Conservation (phyloP, 108 stramenopile species). For the Heterococcus sp. region DNA sequence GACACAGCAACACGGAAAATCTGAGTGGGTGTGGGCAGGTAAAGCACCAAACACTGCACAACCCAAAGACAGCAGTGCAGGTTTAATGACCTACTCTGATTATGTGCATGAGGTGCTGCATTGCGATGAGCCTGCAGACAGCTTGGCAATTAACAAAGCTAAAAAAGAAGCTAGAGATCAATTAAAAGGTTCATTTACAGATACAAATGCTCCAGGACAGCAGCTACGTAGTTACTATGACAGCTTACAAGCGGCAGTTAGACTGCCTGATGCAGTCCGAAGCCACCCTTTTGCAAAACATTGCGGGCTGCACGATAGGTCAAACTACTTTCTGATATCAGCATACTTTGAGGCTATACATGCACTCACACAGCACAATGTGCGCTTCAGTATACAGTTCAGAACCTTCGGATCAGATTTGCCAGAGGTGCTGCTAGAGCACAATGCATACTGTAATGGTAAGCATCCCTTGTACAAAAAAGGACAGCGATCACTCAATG, state of each 20-base stretch:
- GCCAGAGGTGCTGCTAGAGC: not conserved
- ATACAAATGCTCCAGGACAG: not conserved
- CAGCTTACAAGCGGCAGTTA: not conserved
- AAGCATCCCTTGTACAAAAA: not conserved
- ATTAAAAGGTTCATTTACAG: not conserved
- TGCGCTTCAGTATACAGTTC: slow-evolving; percentile 1
- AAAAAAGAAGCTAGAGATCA: not conserved
- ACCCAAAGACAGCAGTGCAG: too few relatives aligned
- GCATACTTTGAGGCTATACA: not conserved
- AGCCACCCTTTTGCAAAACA: not conserved
- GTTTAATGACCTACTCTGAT: too few relatives aligned
- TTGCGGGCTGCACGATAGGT: not conserved
- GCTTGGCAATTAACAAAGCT: too few relatives aligned
- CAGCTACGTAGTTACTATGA: not conserved
- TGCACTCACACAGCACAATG: not conserved
- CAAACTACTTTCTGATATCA: not conserved
- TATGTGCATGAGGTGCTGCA: too few relatives aligned
- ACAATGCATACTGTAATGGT: not conserved
- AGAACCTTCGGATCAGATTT: not conserved
- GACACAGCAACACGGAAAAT: too few relatives aligned
- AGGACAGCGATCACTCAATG: too few relatives aligned
- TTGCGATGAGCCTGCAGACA: too few relatives aligned
- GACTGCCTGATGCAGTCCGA: not conserved
- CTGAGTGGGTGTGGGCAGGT: too few relatives aligned
- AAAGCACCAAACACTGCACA: too few relatives aligned